A percentile compares a stretch with the other conserved stretches of the same genome.
phyloP scores from a whole-genome alignment of 2,329 filamentous ascomycete genomes.

The Botrytis porri region DNA sequence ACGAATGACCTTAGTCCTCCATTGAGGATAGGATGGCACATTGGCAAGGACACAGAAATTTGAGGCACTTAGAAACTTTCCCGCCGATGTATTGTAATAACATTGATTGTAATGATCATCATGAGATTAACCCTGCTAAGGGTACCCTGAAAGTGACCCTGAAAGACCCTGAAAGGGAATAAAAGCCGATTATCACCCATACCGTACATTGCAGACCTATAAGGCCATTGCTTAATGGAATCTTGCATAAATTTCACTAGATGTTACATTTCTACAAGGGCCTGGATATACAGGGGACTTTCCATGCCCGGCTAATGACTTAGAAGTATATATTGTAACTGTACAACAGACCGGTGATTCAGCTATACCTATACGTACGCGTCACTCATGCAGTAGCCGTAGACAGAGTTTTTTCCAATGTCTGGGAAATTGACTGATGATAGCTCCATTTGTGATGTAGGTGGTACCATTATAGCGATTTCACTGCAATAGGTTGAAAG shows the following conservation, averaged over 20 bases:
- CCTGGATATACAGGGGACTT: not conserved
- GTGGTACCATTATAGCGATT: not conserved
- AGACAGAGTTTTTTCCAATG: not conserved
- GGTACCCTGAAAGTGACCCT: not conserved
- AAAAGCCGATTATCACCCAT: not conserved
- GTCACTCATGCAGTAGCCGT: conserved; percentile 1
- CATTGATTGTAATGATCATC: not conserved
- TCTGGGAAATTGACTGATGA: not conserved
- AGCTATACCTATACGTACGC: not conserved
- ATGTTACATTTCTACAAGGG: not conserved
- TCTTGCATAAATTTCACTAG: not conserved
- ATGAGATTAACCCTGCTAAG: not conserved
- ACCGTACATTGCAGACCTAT: not conserved
- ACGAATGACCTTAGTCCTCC: not conserved
- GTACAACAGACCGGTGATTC: not conserved
- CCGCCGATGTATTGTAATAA: not conserved
- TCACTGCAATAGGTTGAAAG: not conserved
- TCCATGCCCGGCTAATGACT: not conserved
- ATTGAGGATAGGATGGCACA: not conserved
- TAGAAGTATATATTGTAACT: not conserved
- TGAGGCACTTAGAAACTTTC: not conserved
- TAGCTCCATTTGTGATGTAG: not conserved
- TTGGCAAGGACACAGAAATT: conserved; percentile 4
- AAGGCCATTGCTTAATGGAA: not conserved
- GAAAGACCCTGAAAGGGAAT: not conserved